These are phyloP conservation scores for Talaromyces sp. DNA, from an alignment of 2,329 filamentous ascomycete species.

Conservation along the genomic window DNA sequence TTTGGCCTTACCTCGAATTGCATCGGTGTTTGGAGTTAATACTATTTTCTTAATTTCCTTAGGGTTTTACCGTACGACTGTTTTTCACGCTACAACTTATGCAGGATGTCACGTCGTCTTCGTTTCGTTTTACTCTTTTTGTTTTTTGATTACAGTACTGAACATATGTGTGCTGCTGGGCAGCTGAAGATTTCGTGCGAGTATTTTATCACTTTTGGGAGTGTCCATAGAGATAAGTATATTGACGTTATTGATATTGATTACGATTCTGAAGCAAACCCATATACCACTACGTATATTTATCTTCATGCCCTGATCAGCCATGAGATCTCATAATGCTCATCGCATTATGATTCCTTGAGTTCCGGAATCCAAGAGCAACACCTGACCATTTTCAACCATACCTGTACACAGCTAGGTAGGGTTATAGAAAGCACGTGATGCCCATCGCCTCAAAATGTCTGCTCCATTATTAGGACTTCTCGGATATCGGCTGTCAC, in stretches of 20 bases:
- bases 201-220: neutral
- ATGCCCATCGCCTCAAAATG: neutral
- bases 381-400: too few relatives aligned
- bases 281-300: neutral
- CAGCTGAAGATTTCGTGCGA: conserved; percentile 12
- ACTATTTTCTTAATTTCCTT: neutral
- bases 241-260: neutral
- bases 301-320: neutral
- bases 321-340: neutral
- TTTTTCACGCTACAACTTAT: neutral
- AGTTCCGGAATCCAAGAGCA: too few relatives aligned
- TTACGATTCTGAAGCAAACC: neutral
- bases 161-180: conserved; percentile 16
- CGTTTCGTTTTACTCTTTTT: neutral
- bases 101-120: conserved; percentile 2
- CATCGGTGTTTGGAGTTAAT: conserved; percentile 13
- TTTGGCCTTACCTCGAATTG: conserved; percentile 6
- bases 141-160: conserved; percentile 18
- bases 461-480: too few relatives aligned
- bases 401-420: neutral
- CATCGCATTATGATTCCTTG: neutral
- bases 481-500: too few relatives aligned
- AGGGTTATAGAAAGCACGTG: neutral
- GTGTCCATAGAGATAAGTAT: conserved; percentile 3
- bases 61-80: neutral